Evolutionary conservation across 345 rosid genomes (phyloP).

Genomic region (Salix purpurea): DNA sequence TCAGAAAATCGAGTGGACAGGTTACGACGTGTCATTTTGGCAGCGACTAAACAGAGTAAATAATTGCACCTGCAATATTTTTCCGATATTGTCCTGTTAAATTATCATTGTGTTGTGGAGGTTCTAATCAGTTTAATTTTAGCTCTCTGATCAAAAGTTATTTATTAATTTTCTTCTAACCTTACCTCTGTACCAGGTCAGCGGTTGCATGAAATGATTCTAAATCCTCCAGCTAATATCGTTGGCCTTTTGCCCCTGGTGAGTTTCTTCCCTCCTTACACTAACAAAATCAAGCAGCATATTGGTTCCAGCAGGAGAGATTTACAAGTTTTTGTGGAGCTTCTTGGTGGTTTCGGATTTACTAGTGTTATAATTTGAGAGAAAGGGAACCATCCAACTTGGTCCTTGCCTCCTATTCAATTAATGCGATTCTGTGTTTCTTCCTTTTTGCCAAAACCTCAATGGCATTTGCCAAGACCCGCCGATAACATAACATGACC

Average conservation of each 20-base stretch:
- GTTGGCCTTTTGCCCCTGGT: constrained; percentile 50
- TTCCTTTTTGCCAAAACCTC: neutral
- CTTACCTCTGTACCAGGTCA: constrained; percentile 45
- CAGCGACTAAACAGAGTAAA: constrained; percentile 85
- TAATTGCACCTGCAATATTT: neutral
- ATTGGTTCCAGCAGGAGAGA: neutral
- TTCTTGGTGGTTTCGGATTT: neutral
- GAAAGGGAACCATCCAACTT: neutral
- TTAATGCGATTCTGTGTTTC: too few species aligned
- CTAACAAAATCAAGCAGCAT: neutral
- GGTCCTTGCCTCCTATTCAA: neutral
- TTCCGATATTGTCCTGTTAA: neutral
- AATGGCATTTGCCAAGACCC: neutral
- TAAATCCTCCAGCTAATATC: constrained; percentile 63
- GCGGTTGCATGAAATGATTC: constrained; percentile 72
- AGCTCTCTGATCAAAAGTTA: neutral
- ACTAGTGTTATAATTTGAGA: neutral
- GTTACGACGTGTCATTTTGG: constrained; percentile 68
- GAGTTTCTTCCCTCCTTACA: constrained; percentile 28
- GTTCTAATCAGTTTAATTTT: neutral
- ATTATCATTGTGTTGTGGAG: neutral
- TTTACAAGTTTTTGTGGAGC: neutral
- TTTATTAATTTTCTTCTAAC: constrained; percentile 2
- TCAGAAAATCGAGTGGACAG: constrained; percentile 76
- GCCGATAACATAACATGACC: neutral